Base-by-base conservation (phyloP, 139 green algal species). In the Yamagishiella unicocca region DNA sequence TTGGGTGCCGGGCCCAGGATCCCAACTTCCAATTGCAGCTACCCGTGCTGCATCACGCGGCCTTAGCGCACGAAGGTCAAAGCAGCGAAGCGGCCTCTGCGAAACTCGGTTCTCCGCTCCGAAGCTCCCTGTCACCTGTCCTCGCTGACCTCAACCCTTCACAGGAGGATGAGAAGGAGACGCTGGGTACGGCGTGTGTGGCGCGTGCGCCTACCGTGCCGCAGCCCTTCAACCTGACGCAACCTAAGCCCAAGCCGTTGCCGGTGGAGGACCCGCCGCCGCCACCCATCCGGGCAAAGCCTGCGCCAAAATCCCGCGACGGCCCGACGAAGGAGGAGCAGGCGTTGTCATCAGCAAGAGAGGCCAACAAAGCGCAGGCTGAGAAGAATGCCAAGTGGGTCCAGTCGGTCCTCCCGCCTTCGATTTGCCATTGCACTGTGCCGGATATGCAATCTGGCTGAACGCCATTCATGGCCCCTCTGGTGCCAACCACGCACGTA, bases 151-250 rank as follows among this genome's bases (percentile, higher is more conserved):
- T 42, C 5, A 21, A 7, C 29, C 14, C 70, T 0, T 24, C 35
- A 22, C 55, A 78, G 64, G 62, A 77, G 1, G 82, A 81, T 12
- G 81, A 79, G 33, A 87, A 87, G 64, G 82, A 87, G 82, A 43
- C 82, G 50, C 50, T 86, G 7, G 82, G 42, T 10, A 87, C 82
- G 1, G 43, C 67, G 29, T 46, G 73, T 40, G 42, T 61, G 33
- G 53, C 87, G 3, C 75, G 75, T 37, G 55, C 40, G 25, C 77
- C 73, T 43, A 96, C 91, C 0, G 54, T 89, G 37, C 80, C 88
- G 4, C 46, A 93, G 87, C 93, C 93, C 19, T 97, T 97, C 90
- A 96, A 95, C 43, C 91, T 97, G 17, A 91, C 84, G 12, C 74
- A 93, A 85, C 87, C 88, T 4, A 91, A 92, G 54, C 93, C 93